Percentiles rank a stretch among this genome's conserved stretches.
These are phyloP conservation scores for Gracilariopsis chorda DNA, from an alignment of 23 red algal species.

Conservation along the genomic window DNA sequence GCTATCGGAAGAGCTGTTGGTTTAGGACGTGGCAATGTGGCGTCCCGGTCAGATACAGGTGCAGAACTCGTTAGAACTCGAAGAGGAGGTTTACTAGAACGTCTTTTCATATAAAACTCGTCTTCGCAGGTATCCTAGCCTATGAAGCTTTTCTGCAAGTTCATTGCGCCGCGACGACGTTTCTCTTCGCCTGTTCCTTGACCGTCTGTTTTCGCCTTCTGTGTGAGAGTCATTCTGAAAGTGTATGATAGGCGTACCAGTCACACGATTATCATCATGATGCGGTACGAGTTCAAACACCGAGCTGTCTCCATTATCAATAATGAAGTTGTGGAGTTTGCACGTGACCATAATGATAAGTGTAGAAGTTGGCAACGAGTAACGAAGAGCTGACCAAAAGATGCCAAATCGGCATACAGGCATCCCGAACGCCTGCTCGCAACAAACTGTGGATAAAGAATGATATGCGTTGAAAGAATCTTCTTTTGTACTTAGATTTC, in stretches of 20 bases:
- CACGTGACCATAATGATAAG: constrained; percentile 11
- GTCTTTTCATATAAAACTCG: too few species aligned
- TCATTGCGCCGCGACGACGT: too few species aligned
- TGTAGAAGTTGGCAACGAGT: background rate
- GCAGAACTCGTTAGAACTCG: too few species aligned
- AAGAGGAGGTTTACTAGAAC: too few species aligned
- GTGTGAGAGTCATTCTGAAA: too few species aligned
- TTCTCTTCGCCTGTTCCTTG: too few species aligned
- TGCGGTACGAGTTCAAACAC: constrained; percentile 1
- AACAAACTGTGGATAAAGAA: background rate
- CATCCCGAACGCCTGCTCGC: constrained; percentile 39
- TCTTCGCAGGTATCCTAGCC: too few species aligned
- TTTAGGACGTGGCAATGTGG: too few species aligned
- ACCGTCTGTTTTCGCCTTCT: too few species aligned
- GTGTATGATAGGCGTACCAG: constrained; percentile 25
- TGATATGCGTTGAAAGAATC: constrained; percentile 18
- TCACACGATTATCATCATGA: constrained; percentile 27
- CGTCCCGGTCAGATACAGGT: too few species aligned
- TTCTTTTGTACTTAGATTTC: background rate
- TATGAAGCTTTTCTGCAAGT: too few species aligned
- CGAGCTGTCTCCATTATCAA: background rate
- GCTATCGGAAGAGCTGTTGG: too few species aligned
- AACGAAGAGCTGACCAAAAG: constrained; percentile 10
- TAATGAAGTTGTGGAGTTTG: constrained; percentile 39
- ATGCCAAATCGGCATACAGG: constrained; percentile 29